Evolutionary conservation across 2,329 filamentous ascomycete genomes (phyloP), one percentile per base, ranked within the genome.

Genomic region (Colletotrichum sp.): DNA sequence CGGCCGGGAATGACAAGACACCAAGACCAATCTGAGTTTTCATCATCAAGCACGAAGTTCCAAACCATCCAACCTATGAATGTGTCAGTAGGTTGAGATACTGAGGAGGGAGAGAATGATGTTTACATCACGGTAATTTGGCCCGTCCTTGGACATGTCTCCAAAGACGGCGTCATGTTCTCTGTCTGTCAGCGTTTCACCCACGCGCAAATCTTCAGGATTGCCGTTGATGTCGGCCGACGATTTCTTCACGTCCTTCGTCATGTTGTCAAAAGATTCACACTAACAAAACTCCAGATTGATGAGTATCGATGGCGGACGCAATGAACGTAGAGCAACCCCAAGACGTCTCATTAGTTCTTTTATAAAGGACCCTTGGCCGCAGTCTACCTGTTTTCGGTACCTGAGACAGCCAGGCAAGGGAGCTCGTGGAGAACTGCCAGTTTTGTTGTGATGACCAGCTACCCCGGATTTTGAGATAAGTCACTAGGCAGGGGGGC

Each of bases 1-100:
- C 83, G 10, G 80, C 77, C 1, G 87, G 88, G 26, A 89, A 87
- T 0, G 87, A 87, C 14, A 89, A 83, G 16, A 89, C 86, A 13
- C 86, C 80, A 2, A 88, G 83, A 24, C 86, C 86, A 30, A 87
- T 83, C 70, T 87, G 84, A 3, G 83, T 85, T 77, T 87, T 87
- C 79, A 86, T 83, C 86, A 87, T 87, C n/a, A 87, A 79, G 18
- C 82, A 83, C 1, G 81, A 79, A 14, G 86, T 86, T 13, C 85
- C 86, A 1, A 85, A 62, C 85, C 85, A 88, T 64, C 85, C 85
- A 56, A 86, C 83, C 84, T 83, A 24, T 24, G 80, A 78, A 1
- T 43, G 9, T n/a, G 38, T 43, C 38, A 43, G 18, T 43, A 43
- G 38, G 18, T 9, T 6, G 5, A 43, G 1, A 43, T 43, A 43